phyloP scores from a whole-genome alignment of 768 basidiomycete genomes.

The Amanita thiersii region DNA sequence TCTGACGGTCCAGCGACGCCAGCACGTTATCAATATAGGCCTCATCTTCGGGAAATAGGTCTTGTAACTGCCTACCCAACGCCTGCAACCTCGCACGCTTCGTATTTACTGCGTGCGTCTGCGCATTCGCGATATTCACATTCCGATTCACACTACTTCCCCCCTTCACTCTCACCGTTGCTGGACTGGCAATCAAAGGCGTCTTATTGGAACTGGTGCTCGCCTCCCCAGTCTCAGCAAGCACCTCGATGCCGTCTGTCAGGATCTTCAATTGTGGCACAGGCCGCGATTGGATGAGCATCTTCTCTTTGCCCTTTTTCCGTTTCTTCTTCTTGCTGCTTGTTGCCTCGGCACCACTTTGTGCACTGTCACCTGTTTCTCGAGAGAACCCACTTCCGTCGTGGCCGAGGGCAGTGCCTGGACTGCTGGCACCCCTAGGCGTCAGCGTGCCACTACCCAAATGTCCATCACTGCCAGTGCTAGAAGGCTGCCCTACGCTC shows the following conservation, averaged over 20 bases:
- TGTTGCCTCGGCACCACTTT: background rate
- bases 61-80: constrained; percentile 3
- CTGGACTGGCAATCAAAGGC: too few species aligned
- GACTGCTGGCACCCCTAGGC: constrained; percentile 1
- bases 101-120: constrained; percentile 8
- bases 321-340: constrained; percentile 10
- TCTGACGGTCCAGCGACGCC: background rate
- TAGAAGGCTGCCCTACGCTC: too few species aligned
- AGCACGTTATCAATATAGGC: constrained; percentile 4
- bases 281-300: constrained; percentile 5
- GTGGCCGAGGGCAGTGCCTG: too few species aligned
- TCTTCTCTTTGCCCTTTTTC: constrained; percentile 14
- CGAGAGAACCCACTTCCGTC: too few species aligned
- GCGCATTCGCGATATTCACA: constrained; percentile 12
- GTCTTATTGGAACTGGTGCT: too few species aligned
- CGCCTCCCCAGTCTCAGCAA: too few species aligned
- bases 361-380: background rate
- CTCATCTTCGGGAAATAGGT: constrained; percentile 3
- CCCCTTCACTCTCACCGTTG: constrained; percentile 41
- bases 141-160: constrained; percentile 36
- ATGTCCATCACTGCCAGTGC: constrained; percentile 2
- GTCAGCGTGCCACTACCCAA: constrained; percentile 5
- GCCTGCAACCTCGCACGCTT: constrained; percentile 3
- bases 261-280: constrained; percentile 7
- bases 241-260: constrained; percentile 6